These are phyloP conservation scores for Trypanosoma lewisi DNA, from an alignment of 208 protist genomes.

Conservation along the genomic window DNA sequence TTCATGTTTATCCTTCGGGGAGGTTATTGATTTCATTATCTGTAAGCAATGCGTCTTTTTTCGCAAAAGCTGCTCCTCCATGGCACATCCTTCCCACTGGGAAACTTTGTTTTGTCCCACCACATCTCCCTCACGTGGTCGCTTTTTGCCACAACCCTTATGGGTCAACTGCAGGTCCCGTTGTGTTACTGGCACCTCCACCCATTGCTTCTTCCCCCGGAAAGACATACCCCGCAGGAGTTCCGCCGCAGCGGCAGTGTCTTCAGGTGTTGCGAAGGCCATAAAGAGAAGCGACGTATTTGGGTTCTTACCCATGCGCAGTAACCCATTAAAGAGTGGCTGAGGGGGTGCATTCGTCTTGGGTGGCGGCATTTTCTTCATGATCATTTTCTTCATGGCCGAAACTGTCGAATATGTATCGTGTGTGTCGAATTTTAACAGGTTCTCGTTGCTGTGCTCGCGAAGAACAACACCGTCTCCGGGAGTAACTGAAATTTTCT, in stretches of 20 bases:
- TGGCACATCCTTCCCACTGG: conserved; percentile 62
- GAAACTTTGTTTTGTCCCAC: conserved; percentile 49
- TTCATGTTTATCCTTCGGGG: conserved; percentile 28
- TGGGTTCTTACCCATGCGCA: conserved; percentile 88
- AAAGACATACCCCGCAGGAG: conserved; percentile 46
- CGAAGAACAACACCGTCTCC: conserved; percentile 32
- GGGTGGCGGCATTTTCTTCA: conserved; percentile 44
- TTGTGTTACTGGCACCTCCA: conserved; percentile 43
- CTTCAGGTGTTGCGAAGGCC: conserved; percentile 68
- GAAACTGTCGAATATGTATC: conserved; percentile 79
- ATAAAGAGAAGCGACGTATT: conserved; percentile 70
- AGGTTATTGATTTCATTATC: conserved; percentile 54
- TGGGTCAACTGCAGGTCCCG: conserved; percentile 73
- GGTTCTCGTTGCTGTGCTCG: conserved; percentile 81
- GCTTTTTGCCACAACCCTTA: conserved; percentile 64
- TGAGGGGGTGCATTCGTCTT: conserved; percentile 32
- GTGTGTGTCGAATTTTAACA: conserved; percentile 88
- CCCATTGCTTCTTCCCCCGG: conserved; percentile 57
- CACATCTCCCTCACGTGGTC: conserved; percentile 35
- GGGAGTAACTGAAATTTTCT: conserved; percentile 5
- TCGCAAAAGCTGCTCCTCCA: conserved; percentile 72
- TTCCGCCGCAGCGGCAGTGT: conserved; percentile 39
- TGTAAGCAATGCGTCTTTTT: conserved; percentile 73
- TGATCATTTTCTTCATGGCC: conserved; percentile 73
- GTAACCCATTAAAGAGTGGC: conserved; percentile 67